Base-by-base conservation (phyloP, 345 rosid species). In the Carallia pectinifolia region DNA sequence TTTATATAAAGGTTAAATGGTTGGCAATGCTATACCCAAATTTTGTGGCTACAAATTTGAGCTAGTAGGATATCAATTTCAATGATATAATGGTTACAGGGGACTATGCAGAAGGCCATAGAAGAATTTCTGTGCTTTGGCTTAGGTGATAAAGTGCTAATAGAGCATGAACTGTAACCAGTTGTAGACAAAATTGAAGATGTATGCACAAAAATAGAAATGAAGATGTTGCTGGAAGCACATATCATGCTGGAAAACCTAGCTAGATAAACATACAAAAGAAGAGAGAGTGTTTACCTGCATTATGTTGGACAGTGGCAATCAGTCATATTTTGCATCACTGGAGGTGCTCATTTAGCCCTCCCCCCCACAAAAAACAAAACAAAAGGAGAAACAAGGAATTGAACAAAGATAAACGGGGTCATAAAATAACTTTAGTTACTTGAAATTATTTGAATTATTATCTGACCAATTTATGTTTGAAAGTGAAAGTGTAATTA, bases 381-480 rank as follows among this genome's bases (percentile, higher is more conserved):
- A 47, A 50, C 53, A 19, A 12, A 12, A 23, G 18, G 7, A 13
- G 7, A 47, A 44, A 38, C 34, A 34, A 53, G 48, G 29, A 53
- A 68, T 44, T 44, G 50, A 44, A 44, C 5, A 17, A 34, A 4
- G 55, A 60, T 29, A 69, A 15, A 50, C 60, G 56, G 64, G 64
- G 3, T 47, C 12, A 10, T 56, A 44, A 67, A 33, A 8, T 15
- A 1, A 38, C 13, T 34, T n/a, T 10, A 53, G 50, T 9, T 33
- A 66, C 8, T 33, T 36, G 8, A 34, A 44, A 52, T n/a, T 5
- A 3, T 13, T 69, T 47, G 34, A 48, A 67, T 65, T 36, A 5
- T 27, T 67, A 9, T 52, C 34, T 23, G 52, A 55, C 37, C 29
- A 38, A 27, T 38, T 38, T 47, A 54, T 67, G 50, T 30, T 23